Evolutionary conservation across 768 basidiomycete species (phyloP), one percentile per base, ranked within the genome.

Genomic region (Daedaleopsis nitida): DNA sequence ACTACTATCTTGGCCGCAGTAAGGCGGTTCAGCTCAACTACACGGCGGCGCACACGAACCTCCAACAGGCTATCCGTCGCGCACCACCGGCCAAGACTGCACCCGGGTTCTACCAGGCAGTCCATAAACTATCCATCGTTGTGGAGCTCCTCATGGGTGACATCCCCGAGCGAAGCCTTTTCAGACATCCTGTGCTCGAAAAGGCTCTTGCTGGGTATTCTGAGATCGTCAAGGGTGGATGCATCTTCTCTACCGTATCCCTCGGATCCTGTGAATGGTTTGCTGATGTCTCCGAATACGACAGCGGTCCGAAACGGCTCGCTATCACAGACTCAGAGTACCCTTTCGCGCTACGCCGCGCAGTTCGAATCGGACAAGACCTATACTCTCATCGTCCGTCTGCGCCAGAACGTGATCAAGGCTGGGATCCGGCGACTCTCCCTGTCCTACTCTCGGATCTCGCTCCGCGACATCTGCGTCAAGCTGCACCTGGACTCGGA

Each of bases 391-490:
- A 92, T 99, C 72, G 85, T 91, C 57, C 92, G 97, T 19, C 85
- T 99, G 39, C 89, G 96, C 17, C 97, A 98, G 77, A 98, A 96
- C 73, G 96, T 98, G 56, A 96, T 98, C 82, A 98, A 98, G 80
- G 98, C 97, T 1, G 96, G 96, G 27, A 93, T 99, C 64, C 88
- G 95, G 43, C 85, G 94, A 60, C 89, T 98, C 51, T 96, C 96
- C 10, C 82, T 97, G 42, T 93, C 95, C 16, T 98, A 98, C 78
- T 92, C 94, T 3, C 89, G 94, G 47, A 99, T 99, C 72, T 94
- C 93, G 11, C 83, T 99, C 24, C 86, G 91, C 38, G 95, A 98
- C 68, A 94, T 98, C 65, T 95, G 94, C 69, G 81, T 94, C 61
- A 98, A 99, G 77, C 86, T 97, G 34, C 86, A 94, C 66, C 83